Evolutionary conservation across 2,329 filamentous ascomycete genomes (phyloP), one percentile per base, ranked within the genome.

Genomic region (Colletotrichum sp.): DNA sequence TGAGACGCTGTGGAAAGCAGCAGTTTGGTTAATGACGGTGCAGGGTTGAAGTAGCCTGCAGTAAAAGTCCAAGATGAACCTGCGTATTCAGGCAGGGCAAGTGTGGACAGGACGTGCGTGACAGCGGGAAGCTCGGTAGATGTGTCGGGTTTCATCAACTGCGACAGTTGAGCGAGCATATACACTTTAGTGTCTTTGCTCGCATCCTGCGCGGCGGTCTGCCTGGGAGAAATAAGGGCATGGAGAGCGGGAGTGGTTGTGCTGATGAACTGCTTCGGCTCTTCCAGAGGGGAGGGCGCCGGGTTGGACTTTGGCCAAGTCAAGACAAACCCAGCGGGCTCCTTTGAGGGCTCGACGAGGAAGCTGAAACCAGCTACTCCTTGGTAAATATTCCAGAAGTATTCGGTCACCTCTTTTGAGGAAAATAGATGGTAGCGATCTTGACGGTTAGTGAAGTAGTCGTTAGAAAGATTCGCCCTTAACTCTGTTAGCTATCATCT

Each of bases 11-110:
- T 96, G 8, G 90, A 88, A 36, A 99, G 92, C 0, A 99, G 89
- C 1, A 98, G 90, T 52, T 93, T 91, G 4, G 95, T 96, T 24
- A 99, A 91, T 6, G 93, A 92, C 0, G 96, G 94, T 8, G 96
- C 96, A 72, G 98, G 98, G 87, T 99, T 99, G 88, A 99, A 99
- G 87, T 99, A 99, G 69, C 97, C 97, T 0, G 97, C 97, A 1
- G 97, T 99, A 84, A 99, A 99, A 0, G 95, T 97, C 97, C 97
- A 99, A 16, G 92, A 94, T 0, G 94, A 95, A 39, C 91, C 90
- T 12, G 89, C 87, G 80, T 95, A 94, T 8, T 89, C 86, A 0
- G 94, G 90, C 0, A 84, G 86, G 1, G 93, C 89, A 5, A 98
- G 89, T 1, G 90, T 91, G 59, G 90, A 90, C 5, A 99, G 90